Evolutionary conservation across 352 stramenopile genomes (phyloP).

Genomic region (Phytophthora syringae): DNA sequence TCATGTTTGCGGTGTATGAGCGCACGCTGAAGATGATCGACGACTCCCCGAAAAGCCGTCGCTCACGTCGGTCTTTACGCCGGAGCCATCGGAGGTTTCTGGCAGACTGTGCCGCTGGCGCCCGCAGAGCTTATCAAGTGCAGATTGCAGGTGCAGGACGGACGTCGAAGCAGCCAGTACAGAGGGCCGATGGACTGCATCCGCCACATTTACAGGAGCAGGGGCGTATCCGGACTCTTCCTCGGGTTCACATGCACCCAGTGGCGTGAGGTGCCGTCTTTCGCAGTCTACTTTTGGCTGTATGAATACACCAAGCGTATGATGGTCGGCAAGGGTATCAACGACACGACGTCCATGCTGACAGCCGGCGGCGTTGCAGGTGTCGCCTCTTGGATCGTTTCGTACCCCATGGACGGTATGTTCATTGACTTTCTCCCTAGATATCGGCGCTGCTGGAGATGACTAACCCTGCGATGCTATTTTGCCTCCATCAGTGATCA

Average conservation of each 20-base stretch:
- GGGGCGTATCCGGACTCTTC: conserved; percentile 70
- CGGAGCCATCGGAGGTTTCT: conserved; percentile 76
- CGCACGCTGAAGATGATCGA: conserved; percentile 71
- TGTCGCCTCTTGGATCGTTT: conserved; percentile 82
- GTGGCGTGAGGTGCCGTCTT: conserved; percentile 81
- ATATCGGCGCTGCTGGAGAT: neutral
- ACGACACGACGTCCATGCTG: conserved; percentile 76
- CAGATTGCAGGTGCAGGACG: conserved; percentile 81
- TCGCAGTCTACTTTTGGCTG: conserved; percentile 84
- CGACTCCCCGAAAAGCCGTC: conserved; percentile 54
- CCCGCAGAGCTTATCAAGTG: conserved; percentile 89
- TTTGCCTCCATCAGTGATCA: conserved; percentile 60
- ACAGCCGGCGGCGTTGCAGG: conserved; percentile 79
- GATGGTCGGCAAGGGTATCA: conserved; percentile 65
- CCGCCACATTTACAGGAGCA: conserved; percentile 70
- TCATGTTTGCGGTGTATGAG: conserved; percentile 88
- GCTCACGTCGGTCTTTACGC: conserved; percentile 72
- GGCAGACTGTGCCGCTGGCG: conserved; percentile 74
- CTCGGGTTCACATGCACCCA: conserved; percentile 78
- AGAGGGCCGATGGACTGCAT: conserved; percentile 76
- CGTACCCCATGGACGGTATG: conserved; percentile 83
- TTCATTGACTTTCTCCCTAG: conserved; percentile 1
- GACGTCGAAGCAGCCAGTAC: conserved; percentile 58
- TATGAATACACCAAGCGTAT: conserved; percentile 84
- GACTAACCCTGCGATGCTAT: neutral